Evolutionary conservation across 1,139 yeast genomes (phyloP).

Genomic region (Meyerozyma elateridarum): DNA sequence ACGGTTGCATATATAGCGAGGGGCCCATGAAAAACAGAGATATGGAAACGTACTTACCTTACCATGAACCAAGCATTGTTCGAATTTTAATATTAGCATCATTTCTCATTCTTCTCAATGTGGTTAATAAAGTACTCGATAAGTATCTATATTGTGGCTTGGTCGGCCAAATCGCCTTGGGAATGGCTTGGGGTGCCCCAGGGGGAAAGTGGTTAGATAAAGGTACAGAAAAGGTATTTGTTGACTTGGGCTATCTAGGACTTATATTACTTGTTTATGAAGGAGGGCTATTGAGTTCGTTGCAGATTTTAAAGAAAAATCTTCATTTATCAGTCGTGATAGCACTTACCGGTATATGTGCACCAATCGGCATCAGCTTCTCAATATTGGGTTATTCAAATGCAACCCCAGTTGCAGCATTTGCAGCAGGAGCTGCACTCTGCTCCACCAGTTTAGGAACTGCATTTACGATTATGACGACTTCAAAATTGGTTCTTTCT

Average conservation of each 20-base stretch:
- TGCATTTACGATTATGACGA: slow-evolving; percentile 2
- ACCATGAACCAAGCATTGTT: slow-evolving; percentile 3
- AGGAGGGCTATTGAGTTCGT: slow-evolving; percentile 1
- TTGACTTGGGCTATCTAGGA: slow-evolving; percentile 1
- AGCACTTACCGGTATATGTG: background rate
- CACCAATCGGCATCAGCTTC: slow-evolving; percentile 1
- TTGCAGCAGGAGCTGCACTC: slow-evolving; percentile 3
- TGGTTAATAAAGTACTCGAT: background rate
- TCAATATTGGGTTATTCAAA: slow-evolving; percentile 1
- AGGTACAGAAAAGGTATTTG: background rate
- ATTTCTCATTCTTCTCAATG: slow-evolving; percentile 1
- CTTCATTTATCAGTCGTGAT: background rate
- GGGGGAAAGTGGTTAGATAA: slow-evolving; percentile 3
- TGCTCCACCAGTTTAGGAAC: slow-evolving; percentile 4
- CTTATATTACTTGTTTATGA: background rate
- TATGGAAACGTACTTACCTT: background rate
- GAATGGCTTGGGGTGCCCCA: slow-evolving; percentile 3
- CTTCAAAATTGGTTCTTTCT: background rate
- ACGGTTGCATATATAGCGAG: too few species aligned
- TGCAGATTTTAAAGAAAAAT: background rate
- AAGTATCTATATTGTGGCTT: slow-evolving; percentile 1
- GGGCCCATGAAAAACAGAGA: too few species aligned
- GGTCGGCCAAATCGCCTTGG: slow-evolving; percentile 2
- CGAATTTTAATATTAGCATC: background rate
- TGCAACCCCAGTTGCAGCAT: slow-evolving; percentile 3